Conservation (phyloP, 2,329 filamentous ascomycete genomes). For the Rhexocercosporidium sp. region DNA sequence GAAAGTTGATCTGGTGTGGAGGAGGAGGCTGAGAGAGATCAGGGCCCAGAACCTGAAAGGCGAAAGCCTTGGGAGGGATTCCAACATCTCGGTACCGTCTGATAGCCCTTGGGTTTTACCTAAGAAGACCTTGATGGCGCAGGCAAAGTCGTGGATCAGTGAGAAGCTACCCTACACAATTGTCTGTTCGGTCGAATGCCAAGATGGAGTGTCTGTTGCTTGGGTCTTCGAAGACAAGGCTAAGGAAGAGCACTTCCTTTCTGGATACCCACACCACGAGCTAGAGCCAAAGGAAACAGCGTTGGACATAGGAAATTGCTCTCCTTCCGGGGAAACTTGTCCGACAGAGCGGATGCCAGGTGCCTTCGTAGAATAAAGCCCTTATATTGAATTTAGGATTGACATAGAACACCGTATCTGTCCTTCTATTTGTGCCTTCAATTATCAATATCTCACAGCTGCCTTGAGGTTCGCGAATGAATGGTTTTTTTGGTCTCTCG, state of each 20-base stretch:
- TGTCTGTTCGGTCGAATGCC: slow-evolving; percentile 16
- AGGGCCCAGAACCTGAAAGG: neutral
- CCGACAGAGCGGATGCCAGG: slow-evolving; percentile 11
- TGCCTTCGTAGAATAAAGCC: slow-evolving; percentile 5
- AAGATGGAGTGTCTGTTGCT: slow-evolving; percentile 21
- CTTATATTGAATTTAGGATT: no score
- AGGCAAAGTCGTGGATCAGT: neutral
- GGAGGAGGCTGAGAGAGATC: slow-evolving; percentile 9
- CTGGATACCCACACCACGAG: neutral
- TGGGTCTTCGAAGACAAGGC: slow-evolving; percentile 15
- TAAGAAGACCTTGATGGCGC: neutral
- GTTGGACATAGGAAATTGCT: no score
- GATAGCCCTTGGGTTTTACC: neutral
- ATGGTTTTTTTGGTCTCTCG: no score
- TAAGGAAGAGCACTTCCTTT: neutral
- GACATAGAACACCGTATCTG: no score
- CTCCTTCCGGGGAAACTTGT: neutral
- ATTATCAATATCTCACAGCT: no score
- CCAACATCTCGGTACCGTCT: neutral
- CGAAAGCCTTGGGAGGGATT: neutral
- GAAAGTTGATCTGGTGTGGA: slow-evolving; percentile 16
- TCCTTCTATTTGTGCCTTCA: no score
- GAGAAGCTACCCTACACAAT: slow-evolving; percentile 11
- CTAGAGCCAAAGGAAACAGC: no score
- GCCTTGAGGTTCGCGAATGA: no score